Conservation (phyloP, 2,329 filamentous ascomycete species). For the Ophiocordyceps camponoti-leonardi region DNA sequence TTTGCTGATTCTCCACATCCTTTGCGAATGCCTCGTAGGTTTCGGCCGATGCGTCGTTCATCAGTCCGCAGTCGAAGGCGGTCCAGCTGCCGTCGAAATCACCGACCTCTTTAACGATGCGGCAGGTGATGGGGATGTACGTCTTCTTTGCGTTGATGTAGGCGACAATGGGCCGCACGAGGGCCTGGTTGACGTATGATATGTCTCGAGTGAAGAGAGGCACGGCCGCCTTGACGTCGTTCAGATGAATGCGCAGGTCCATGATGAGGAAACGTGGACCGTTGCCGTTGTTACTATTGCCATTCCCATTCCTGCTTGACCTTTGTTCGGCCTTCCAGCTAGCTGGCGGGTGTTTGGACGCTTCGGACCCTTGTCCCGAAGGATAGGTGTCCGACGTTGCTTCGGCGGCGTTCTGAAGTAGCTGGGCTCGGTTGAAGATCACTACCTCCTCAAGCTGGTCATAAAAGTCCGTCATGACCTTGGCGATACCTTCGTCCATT, state of each 20-base stretch:
- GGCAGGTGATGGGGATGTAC: constrained; percentile 89
- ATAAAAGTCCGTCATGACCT: constrained; percentile 95
- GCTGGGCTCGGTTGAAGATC: constrained; percentile 52
- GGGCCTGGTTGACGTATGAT: constrained; percentile 89
- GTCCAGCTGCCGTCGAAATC: constrained; percentile 97
- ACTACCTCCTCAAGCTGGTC: constrained; percentile 90
- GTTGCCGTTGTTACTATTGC: constrained; percentile 29
- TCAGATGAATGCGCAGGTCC: constrained; percentile 87
- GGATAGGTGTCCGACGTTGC: constrained; percentile 10
- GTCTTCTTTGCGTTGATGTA: constrained; percentile 94
- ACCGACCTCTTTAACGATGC: constrained; percentile 71
- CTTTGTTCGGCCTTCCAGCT: constrained; percentile 3
- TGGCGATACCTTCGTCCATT: constrained; percentile 71
- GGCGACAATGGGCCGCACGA: constrained; percentile 88
- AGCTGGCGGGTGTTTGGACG: constrained; percentile 4
- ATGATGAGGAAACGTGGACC: constrained; percentile 70
- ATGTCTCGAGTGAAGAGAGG: constrained; percentile 84
- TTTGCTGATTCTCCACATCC: constrained; percentile 80
- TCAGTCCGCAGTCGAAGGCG: constrained; percentile 77
- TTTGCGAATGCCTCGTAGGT: constrained; percentile 87
- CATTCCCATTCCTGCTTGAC: constrained; percentile 1
- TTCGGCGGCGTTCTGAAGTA: constrained; percentile 32
- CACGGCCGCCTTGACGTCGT: constrained; percentile 83
- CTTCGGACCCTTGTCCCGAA: constrained; percentile 16
- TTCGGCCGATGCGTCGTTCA: constrained; percentile 87